These are phyloP conservation scores for Botrytis byssoidea DNA, from an alignment of 2,329 filamentous ascomycete species.

Conservation along the genomic window DNA sequence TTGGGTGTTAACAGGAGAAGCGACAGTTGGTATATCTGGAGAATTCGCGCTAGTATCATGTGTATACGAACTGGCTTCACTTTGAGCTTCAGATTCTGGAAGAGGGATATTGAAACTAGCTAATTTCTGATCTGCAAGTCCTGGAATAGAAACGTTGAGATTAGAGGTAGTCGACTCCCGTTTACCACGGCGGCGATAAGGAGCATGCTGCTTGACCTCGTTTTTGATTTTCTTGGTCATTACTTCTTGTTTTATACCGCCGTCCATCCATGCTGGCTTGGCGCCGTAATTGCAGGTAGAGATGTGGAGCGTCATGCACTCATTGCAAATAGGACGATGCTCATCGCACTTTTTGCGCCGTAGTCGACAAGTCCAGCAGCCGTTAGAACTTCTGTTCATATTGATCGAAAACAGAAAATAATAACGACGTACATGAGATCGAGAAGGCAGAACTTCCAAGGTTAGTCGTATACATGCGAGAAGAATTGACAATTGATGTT, in stretches of 20 bases:
- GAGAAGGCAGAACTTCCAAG: not conserved
- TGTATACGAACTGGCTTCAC: not conserved
- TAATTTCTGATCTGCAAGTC: conserved; percentile 19
- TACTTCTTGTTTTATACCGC: conserved; percentile 43
- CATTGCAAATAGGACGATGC: conserved; percentile 50
- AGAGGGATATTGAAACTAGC: not conserved
- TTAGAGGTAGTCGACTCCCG: conserved; percentile 19
- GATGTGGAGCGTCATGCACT: conserved; percentile 53
- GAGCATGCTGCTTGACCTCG: conserved; percentile 55
- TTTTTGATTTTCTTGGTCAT: conserved; percentile 54
- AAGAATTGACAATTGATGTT: not conserved
- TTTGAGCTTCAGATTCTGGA: not conserved
- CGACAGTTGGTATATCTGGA: not conserved
- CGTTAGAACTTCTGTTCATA: conserved; percentile 18
- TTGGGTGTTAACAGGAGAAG: not conserved
- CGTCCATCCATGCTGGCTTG: conserved; percentile 35
- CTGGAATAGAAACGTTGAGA: conserved; percentile 13
- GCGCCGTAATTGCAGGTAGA: conserved; percentile 52
- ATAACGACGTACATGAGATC: not conserved
- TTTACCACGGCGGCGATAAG: conserved; percentile 44
- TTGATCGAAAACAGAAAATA: not conserved
- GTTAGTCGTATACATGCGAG: not conserved
- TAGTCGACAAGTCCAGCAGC: conserved; percentile 48
- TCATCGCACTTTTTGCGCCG: conserved; percentile 63
- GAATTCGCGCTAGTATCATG: conserved; percentile 3